Percentiles rank a stretch among this genome's conserved stretches.
Evolutionary conservation across 2,329 filamentous ascomycete genomes (phyloP).

Genomic region (Talaromyces sp.): DNA sequence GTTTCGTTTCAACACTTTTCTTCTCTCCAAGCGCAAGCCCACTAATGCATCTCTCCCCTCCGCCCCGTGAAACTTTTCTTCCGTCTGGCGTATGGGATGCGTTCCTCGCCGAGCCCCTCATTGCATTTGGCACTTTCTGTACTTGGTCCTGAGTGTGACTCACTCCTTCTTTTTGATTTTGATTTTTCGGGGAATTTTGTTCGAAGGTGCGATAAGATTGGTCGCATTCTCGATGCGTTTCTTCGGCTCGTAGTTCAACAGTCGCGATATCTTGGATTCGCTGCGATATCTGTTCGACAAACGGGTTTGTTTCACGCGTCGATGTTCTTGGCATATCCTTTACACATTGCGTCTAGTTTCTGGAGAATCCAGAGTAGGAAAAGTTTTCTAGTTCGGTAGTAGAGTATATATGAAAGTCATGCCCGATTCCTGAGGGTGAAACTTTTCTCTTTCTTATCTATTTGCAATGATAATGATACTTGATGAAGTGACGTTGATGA

Average conservation of each 20-base stretch:
- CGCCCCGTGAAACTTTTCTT: not conserved
- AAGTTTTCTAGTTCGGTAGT: not conserved
- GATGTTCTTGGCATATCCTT: not conserved
- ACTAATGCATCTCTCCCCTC: not conserved
- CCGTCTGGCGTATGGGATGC: not conserved
- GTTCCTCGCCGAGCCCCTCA: not conserved
- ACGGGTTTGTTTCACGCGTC: not conserved
- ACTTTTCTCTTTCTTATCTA: not conserved
- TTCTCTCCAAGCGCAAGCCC: not conserved
- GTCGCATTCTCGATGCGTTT: not conserved
- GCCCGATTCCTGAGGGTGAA: conserved; percentile 1
- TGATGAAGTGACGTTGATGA: not conserved
- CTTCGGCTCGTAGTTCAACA: not conserved
- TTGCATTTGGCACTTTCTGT: not conserved
- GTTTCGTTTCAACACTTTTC: not conserved
- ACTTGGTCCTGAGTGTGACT: not conserved
- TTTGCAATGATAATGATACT: not conserved
- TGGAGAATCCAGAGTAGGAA: not conserved
- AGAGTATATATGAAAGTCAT: conserved; percentile 4
- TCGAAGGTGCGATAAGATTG: not conserved
- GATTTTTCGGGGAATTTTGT: not conserved
- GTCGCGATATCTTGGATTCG: not conserved
- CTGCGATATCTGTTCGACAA: no score
- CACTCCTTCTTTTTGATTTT: not conserved
- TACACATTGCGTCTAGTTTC: no score